phyloP scores from a whole-genome alignment of 345 rosid genomes.

The Salix exigua region DNA sequence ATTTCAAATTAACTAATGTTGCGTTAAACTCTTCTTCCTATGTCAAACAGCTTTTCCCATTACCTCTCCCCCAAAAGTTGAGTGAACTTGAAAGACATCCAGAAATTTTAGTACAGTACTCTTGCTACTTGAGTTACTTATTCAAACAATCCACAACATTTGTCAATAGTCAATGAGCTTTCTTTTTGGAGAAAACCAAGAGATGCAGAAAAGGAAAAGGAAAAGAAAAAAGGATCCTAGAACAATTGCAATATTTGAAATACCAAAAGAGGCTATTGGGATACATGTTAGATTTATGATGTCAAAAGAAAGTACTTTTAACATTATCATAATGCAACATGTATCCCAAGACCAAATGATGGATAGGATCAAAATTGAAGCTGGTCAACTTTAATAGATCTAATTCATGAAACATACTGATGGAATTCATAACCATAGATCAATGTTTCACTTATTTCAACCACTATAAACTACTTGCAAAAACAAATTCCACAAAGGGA shows the following conservation, averaged over 20 bases:
- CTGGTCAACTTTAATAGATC: neutral
- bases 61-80: neutral
- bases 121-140: neutral
- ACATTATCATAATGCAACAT: neutral
- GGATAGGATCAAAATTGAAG: neutral
- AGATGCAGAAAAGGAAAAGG: neutral
- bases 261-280: neutral
- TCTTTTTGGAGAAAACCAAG: neutral
- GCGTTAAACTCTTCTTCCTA: neutral
- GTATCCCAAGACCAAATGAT: neutral
- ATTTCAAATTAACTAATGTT: neutral
- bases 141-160: neutral
- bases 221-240: neutral
- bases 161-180: neutral
- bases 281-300: neutral
- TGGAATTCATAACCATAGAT: neutral
- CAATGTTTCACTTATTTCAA: neutral
- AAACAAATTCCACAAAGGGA: neutral
- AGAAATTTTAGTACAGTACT: neutral
- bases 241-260: neutral
- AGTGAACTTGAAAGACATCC: neutral
- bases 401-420: neutral
- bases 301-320: neutral
- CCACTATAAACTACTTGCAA: neutral
- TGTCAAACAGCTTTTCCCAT: neutral